A percentile compares a stretch with the other conserved stretches of the same genome.
Conservation (phyloP, 1,139 yeast species). For the Suhomyces maxii region DNA sequence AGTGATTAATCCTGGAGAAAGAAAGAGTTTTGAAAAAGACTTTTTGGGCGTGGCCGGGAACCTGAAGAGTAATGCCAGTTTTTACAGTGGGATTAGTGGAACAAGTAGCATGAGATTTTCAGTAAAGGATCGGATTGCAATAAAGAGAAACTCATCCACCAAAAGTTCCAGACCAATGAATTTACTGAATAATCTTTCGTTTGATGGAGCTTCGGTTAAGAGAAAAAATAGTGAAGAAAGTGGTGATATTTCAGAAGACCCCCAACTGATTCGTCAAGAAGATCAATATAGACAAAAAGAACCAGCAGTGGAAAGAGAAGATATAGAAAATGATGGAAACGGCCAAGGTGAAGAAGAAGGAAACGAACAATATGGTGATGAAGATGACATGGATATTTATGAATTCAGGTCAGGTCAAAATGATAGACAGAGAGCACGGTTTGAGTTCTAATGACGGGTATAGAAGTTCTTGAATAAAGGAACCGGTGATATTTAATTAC, state of each 20-base stretch:
- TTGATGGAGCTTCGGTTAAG: conserved; percentile 6
- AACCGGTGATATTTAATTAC: neutral
- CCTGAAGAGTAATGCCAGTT: conserved; percentile 2
- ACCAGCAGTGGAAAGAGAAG: neutral
- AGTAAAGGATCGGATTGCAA: conserved; percentile 4
- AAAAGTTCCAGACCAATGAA: conserved; percentile 3
- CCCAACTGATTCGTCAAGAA: neutral
- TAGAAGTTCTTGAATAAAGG: neutral
- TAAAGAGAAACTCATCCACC: neutral
- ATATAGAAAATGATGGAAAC: neutral
- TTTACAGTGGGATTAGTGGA: conserved; percentile 5
- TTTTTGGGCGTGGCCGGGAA: neutral
- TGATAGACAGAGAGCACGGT: neutral
- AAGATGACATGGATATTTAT: conserved; percentile 7
- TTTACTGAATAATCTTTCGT: conserved; percentile 4
- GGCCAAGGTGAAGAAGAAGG: neutral
- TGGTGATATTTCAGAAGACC: conserved; percentile 7
- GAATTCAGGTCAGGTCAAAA: conserved; percentile 4
- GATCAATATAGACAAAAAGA: neutral
- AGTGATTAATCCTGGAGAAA: conserved; percentile 2
- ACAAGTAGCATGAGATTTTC: conserved; percentile 3
- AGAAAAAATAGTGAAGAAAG: conserved; percentile 10
- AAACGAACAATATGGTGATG: conserved; percentile 6
- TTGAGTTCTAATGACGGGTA: neutral
- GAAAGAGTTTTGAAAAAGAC: neutral